phyloP scores from a whole-genome alignment of 768 basidiomycete genomes.

The Kwoniella europaea region DNA sequence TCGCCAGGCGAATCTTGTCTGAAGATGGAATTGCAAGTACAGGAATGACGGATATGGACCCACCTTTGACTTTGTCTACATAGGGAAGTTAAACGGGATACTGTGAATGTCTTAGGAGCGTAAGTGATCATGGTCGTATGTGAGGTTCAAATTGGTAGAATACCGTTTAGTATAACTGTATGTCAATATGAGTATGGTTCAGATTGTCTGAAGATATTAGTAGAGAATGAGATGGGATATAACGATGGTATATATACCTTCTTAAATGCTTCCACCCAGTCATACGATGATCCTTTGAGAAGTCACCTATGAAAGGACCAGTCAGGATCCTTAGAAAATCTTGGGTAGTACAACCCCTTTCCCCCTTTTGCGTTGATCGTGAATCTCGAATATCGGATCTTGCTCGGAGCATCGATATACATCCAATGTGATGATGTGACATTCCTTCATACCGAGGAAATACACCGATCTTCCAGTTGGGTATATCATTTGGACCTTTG shows the following conservation, averaged over 20 bases:
- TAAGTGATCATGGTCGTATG: constrained; percentile 21
- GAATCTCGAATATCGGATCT: no score
- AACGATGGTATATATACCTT: neutral
- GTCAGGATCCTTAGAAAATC: neutral
- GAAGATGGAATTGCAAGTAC: neutral
- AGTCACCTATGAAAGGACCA: neutral
- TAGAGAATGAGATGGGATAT: neutral
- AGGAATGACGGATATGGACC: neutral
- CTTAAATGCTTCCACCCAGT: neutral
- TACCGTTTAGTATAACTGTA: no score
- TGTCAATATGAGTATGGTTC: no score
- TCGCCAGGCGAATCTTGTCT: neutral
- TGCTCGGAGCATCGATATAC: no score
- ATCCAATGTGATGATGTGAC: no score
- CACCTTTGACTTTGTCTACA: constrained; percentile 20
- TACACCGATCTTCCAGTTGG: no score
- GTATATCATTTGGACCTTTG: no score
- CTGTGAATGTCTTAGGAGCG: constrained; percentile 19
- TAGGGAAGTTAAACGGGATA: constrained; percentile 12
- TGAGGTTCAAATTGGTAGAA: no score
- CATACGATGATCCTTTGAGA: neutral
- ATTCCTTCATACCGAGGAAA: no score
- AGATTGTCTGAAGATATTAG: no score
- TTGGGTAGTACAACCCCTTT: no score
- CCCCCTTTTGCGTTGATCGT: no score